Percentiles rank a stretch among this genome's conserved stretches.
Conservation (phyloP, 2,329 filamentous ascomycete species). For the Trichoderma sp. region DNA sequence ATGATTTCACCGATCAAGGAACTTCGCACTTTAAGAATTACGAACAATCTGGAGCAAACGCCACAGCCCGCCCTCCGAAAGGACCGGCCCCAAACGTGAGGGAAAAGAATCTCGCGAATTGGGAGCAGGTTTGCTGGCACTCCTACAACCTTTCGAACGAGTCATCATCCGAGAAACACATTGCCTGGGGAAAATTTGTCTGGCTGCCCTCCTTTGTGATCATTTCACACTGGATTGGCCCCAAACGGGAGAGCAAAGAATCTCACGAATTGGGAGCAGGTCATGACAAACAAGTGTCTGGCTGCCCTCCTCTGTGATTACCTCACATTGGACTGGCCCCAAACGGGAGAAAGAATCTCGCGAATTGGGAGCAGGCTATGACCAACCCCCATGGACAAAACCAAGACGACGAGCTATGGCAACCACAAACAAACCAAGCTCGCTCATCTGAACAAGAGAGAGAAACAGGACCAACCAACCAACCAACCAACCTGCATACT, state of each 20-base stretch:
- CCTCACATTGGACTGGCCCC: neutral
- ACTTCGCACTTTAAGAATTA: neutral
- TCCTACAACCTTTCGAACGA: neutral
- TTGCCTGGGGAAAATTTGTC: neutral
- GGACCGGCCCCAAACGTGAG: slow-evolving; percentile 17
- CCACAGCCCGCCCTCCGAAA: slow-evolving; percentile 11
- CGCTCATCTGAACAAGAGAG: neutral
- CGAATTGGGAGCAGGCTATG: slow-evolving; percentile 15
- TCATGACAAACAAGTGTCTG: neutral
- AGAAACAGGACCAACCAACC: neutral
- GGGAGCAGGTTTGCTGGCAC: slow-evolving; percentile 11
- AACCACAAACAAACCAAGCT: neutral
- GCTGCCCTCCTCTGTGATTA: neutral
- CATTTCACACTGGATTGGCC: neutral
- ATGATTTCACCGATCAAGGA: slow-evolving; percentile 1
- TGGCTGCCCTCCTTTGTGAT: neutral
- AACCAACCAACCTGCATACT: too few species aligned
- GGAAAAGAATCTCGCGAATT: slow-evolving; percentile 18
- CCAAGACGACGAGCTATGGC: neutral
- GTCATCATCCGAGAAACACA: neutral
- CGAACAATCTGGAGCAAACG: neutral
- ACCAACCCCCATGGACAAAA: neutral
- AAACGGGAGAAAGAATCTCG: slow-evolving; percentile 15
- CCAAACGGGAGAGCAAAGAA: slow-evolving; percentile 14
- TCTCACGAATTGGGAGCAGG: slow-evolving; percentile 18